phyloP scores from a whole-genome alignment of 192 early-diverging fungal species.

The Coemansia sp. region DNA sequence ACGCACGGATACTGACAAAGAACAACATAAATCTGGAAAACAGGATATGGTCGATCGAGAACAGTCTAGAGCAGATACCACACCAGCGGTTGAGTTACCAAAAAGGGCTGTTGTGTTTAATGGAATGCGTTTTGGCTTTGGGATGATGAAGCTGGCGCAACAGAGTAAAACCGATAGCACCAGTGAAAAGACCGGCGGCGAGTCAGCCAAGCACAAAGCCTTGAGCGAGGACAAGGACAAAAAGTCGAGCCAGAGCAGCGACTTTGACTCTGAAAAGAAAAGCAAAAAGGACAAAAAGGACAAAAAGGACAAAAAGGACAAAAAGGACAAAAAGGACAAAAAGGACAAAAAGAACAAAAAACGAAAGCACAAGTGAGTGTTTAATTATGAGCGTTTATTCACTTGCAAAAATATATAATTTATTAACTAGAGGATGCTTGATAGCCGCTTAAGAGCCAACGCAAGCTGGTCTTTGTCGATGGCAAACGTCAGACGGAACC shows the following conservation, averaged over 20 bases:
- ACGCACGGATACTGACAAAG: neutral
- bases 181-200: neutral
- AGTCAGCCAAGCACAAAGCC: neutral
- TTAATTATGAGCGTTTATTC: neutral
- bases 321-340: neutral
- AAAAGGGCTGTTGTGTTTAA: constrained; percentile 1
- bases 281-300: constrained; percentile 9
- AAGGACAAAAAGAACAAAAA: constrained; percentile 10
- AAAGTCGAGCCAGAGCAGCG: neutral
- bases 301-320: constrained; percentile 10
- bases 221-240: neutral
- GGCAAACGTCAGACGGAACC: constrained; percentile 67
- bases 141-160: constrained; percentile 18
- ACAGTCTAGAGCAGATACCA: neutral
- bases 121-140: constrained; percentile 34
- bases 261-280: neutral
- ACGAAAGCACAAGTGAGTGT: constrained; percentile 10
- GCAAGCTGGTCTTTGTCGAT: constrained; percentile 52
- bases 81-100: neutral
- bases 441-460: constrained; percentile 55
- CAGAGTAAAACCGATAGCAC: constrained; percentile 1
- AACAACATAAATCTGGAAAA: neutral
- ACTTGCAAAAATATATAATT: neutral
- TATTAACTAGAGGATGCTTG: neutral
- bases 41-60: neutral